Evolutionary conservation across 331 rosid species (phyloP).

Genomic region (Arachis monticola): DNA sequence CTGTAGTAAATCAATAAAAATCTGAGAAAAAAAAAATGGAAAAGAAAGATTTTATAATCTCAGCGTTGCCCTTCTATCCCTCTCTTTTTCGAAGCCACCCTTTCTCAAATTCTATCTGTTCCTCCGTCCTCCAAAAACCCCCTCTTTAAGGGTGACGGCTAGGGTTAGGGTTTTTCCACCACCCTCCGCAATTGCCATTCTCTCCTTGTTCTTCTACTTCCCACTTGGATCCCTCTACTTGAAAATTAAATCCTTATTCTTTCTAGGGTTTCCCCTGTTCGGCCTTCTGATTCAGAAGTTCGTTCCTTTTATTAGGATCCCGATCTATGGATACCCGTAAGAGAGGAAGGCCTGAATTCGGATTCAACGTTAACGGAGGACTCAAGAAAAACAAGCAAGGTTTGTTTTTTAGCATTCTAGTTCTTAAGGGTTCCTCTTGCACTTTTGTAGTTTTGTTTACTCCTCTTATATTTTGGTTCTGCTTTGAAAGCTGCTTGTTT

Average conservation of each 20-base stretch:
- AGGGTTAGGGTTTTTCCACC: constrained; percentile 51
- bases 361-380: constrained; percentile 69
- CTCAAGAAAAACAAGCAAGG: constrained; percentile 83
- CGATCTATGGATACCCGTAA: constrained; percentile 81
- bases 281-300: not conserved
- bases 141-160: constrained; percentile 31
- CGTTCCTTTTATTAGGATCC: constrained; percentile 49
- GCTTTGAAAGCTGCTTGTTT: no score
- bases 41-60: constrained; percentile 28
- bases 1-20: not conserved
- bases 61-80: constrained; percentile 3
- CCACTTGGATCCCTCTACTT: constrained; percentile 12
- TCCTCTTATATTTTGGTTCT: no score
- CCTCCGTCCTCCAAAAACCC: constrained; percentile 38
- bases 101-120: constrained; percentile 27
- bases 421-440: not conserved
- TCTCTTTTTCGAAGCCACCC: constrained; percentile 35
- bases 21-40: not conserved
- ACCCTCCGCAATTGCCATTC: not conserved
- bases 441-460: not conserved
- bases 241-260: not conserved
- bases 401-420: constrained; percentile 35
- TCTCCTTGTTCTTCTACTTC: not conserved
- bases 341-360: constrained; percentile 72
- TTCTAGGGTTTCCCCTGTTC: not conserved